Evolutionary conservation across 257 asterid species (phyloP).

Genomic region (Capsicum pubescens): DNA sequence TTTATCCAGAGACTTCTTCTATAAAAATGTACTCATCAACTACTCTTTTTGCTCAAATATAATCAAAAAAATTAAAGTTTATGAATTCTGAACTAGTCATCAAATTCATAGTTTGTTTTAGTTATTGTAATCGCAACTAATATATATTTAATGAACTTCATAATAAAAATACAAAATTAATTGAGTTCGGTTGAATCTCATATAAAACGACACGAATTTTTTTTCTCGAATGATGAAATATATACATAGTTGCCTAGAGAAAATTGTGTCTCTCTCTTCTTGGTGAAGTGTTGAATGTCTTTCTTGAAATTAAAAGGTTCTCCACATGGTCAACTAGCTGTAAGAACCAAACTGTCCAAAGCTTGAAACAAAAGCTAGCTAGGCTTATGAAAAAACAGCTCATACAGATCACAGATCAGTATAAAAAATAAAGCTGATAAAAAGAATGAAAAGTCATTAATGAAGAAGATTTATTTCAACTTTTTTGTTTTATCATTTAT

Average conservation of each 20-base stretch:
- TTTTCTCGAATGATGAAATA: not conserved
- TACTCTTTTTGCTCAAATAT: too few species aligned
- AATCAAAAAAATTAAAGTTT: not conserved
- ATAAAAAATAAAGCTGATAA: not conserved
- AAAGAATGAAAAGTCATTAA: not conserved
- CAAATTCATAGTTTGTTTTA: not conserved
- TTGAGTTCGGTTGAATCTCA: too few species aligned
- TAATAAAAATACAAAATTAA: not conserved
- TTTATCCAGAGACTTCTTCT: not conserved
- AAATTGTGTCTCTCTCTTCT: too few species aligned
- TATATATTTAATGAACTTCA: not conserved
- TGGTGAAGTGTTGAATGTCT: too few species aligned
- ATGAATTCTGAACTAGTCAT: too few species aligned
- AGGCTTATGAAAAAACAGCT: not conserved
- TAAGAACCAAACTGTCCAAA: slow-evolving; percentile 14
- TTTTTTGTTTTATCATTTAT: not conserved
- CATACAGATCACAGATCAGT: slow-evolving; percentile 7
- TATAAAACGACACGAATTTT: not conserved
- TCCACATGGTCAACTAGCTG: slow-evolving; percentile 13
- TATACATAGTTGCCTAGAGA: not conserved
- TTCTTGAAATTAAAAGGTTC: not conserved
- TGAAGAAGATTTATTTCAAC: not conserved
- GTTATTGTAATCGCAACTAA: not conserved
- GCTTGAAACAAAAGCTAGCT: not conserved
- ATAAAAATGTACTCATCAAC: not conserved